Evolutionary conservation across 2,329 filamentous ascomycete genomes (phyloP).

Genomic region (Aspergillus sergii): DNA sequence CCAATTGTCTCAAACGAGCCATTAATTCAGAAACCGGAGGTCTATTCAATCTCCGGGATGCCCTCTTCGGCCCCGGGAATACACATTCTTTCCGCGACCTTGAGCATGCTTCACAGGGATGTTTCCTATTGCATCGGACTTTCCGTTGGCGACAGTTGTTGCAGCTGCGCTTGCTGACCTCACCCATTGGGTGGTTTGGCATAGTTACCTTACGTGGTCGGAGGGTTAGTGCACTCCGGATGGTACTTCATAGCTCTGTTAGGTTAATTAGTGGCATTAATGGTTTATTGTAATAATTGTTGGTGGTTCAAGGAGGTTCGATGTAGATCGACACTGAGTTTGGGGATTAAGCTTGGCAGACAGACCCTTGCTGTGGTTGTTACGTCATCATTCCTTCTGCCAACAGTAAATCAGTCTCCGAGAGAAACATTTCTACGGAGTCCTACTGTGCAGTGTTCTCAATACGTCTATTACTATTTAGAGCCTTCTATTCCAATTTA

Average conservation of each 20-base stretch:
- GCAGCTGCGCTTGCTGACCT: conserved; percentile 24
- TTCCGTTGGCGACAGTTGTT: conserved; percentile 35
- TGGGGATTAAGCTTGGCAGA: not conserved
- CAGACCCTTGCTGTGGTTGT: not conserved
- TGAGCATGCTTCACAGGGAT: conserved; percentile 29
- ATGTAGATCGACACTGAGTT: not conserved
- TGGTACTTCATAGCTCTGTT: not conserved
- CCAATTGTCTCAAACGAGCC: conserved; percentile 18
- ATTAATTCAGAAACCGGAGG: conserved; percentile 22
- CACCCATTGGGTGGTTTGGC: not conserved
- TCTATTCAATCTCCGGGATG: conserved; percentile 21
- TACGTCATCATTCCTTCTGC: not conserved
- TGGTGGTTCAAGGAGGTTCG: not conserved
- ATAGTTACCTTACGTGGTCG: not conserved
- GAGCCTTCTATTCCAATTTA: no score
- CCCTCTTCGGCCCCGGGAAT: conserved; percentile 22
- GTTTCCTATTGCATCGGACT: conserved; percentile 34
- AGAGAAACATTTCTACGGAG: no score
- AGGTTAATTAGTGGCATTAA: not conserved
- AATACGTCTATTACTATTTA: no score
- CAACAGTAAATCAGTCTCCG: no score
- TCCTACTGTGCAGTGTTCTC: no score
- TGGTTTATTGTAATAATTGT: not conserved
- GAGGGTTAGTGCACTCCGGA: not conserved
- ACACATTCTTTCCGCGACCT: conserved; percentile 18